Percentiles rank a stretch among this genome's conserved stretches.
Conservation (phyloP, 2,329 filamentous ascomycete species). For the Graphilbum fragrans region DNA sequence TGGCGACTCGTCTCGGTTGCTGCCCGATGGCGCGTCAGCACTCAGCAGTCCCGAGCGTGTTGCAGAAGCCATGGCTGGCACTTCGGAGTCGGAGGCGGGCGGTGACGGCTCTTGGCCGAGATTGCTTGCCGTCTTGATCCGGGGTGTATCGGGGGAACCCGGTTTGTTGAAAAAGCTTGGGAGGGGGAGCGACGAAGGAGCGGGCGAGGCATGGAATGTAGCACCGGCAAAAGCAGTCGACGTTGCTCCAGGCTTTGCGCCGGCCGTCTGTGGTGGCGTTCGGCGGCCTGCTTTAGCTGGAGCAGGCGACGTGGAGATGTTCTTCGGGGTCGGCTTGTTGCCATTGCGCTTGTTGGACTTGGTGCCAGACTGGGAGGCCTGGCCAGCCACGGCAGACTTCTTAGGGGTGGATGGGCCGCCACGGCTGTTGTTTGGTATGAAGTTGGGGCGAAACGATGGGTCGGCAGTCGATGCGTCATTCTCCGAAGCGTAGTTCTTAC, state of each 20-base stretch:
- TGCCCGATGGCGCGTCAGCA: slow-evolving; percentile 18
- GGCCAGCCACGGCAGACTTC: slow-evolving; percentile 15
- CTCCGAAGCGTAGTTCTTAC: slow-evolving; percentile 48
- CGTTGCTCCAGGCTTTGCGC: slow-evolving; percentile 26
- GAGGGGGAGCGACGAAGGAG: slow-evolving; percentile 77
- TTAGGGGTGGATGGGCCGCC: slow-evolving; percentile 7
- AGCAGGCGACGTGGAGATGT: slow-evolving; percentile 27
- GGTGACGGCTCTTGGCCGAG: slow-evolving; percentile 33
- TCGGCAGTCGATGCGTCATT: slow-evolving; percentile 31
- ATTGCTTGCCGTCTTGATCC: slow-evolving; percentile 26
- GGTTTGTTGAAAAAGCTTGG: slow-evolving; percentile 77
- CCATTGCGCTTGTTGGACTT: slow-evolving; percentile 14
- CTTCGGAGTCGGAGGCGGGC: slow-evolving; percentile 38
- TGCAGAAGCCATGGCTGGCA: not conserved
- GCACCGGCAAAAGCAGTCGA: slow-evolving; percentile 72
- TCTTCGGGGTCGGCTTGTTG: slow-evolving; percentile 18
- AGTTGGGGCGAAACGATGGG: slow-evolving; percentile 21
- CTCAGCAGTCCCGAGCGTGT: not conserved
- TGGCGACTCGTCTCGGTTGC: slow-evolving; percentile 53
- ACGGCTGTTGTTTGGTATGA: slow-evolving; percentile 6
- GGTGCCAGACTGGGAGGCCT: slow-evolving; percentile 12
- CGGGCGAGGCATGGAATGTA: slow-evolving; percentile 90
- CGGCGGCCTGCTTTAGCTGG: slow-evolving; percentile 25
- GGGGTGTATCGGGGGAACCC: slow-evolving; percentile 48
- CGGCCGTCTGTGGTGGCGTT: slow-evolving; percentile 31